Conservation (phyloP, 2,329 filamentous ascomycete genomes). For the Chaetothyriales sp. region DNA sequence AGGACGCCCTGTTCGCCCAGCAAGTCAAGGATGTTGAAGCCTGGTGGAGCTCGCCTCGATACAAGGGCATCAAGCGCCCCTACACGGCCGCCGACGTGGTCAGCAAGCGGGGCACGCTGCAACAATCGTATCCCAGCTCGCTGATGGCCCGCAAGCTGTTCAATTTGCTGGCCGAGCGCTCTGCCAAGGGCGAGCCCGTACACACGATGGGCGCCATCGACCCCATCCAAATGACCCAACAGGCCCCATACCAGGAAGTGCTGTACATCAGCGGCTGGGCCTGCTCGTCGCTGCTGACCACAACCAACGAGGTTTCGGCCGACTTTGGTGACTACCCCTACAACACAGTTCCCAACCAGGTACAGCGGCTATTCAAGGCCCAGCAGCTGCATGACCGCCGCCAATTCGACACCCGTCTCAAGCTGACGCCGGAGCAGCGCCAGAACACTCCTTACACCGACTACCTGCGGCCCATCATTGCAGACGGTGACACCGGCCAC, state of each 20-base stretch:
- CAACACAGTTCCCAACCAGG: slow-evolving; percentile 96
- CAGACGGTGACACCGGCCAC: slow-evolving; percentile 89
- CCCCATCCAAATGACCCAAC: slow-evolving; percentile 98
- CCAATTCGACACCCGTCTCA: slow-evolving; percentile 73
- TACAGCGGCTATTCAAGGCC: slow-evolving; percentile 88
- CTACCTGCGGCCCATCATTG: slow-evolving; percentile 86
- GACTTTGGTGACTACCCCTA: slow-evolving; percentile 99
- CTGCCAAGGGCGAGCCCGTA: slow-evolving; percentile 67
- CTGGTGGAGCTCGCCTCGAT: slow-evolving; percentile 83
- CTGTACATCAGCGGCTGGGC: slow-evolving; percentile 96
- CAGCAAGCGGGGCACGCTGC: slow-evolving; percentile 75
- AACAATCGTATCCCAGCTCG: slow-evolving; percentile 80
- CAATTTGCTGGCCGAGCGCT: slow-evolving; percentile 65
- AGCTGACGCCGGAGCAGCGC: slow-evolving; percentile 59
- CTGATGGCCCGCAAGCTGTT: slow-evolving; percentile 93
- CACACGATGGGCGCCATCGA: slow-evolving; percentile 98
- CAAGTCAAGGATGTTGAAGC: slow-evolving; percentile 72
- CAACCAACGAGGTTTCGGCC: slow-evolving; percentile 91
- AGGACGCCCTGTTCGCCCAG: slow-evolving; percentile 71
- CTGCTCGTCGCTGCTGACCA: slow-evolving; percentile 81
- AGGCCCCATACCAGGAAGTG: slow-evolving; percentile 88
- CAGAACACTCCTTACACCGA: slow-evolving; percentile 68
- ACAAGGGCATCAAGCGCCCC: slow-evolving; percentile 74
- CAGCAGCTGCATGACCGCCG: slow-evolving; percentile 95
- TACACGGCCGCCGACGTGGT: slow-evolving; percentile 86